Conservation (phyloP, 108 stramenopile species). For the Stephanodiscus triporus region DNA sequence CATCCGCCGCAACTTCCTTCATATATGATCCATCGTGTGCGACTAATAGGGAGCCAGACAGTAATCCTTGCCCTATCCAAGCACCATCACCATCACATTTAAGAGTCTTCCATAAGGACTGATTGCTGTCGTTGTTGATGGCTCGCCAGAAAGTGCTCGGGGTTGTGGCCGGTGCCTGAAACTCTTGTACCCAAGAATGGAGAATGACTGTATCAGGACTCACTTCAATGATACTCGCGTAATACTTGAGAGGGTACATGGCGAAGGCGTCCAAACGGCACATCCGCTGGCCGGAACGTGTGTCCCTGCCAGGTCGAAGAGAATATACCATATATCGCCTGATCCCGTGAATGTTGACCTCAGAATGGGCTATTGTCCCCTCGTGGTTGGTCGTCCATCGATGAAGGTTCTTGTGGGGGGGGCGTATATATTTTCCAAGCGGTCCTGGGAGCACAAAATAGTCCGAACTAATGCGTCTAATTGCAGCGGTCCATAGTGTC, state of each 20-base stretch:
- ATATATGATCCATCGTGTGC: slow-evolving; percentile 15
- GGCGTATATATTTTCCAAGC: too few species aligned
- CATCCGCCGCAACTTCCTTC: neutral
- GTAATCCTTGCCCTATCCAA: slow-evolving; percentile 1
- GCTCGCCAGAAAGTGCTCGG: neutral
- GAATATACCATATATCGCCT: too few species aligned
- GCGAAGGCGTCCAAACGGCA: neutral
- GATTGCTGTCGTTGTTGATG: neutral
- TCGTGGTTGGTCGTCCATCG: too few species aligned
- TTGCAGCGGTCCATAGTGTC: too few species aligned
- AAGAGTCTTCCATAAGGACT: neutral
- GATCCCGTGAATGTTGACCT: too few species aligned
- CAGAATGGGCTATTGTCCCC: too few species aligned
- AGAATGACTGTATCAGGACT: neutral
- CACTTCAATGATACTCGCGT: neutral
- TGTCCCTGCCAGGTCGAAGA: too few species aligned
- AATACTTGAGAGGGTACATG: neutral
- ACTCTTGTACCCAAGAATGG: neutral
- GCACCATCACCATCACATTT: slow-evolving; percentile 21
- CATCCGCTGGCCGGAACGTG: neutral
- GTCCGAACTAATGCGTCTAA: too few species aligned
- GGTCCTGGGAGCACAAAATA: too few species aligned
- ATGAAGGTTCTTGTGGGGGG: too few species aligned
- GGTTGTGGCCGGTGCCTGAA: neutral
- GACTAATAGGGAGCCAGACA: neutral